A percentile compares a stretch with the other conserved stretches of the same genome.
These are phyloP conservation scores for Scutellaria galericulata DNA, from an alignment of 257 asterid genomes.

Conservation along the genomic window DNA sequence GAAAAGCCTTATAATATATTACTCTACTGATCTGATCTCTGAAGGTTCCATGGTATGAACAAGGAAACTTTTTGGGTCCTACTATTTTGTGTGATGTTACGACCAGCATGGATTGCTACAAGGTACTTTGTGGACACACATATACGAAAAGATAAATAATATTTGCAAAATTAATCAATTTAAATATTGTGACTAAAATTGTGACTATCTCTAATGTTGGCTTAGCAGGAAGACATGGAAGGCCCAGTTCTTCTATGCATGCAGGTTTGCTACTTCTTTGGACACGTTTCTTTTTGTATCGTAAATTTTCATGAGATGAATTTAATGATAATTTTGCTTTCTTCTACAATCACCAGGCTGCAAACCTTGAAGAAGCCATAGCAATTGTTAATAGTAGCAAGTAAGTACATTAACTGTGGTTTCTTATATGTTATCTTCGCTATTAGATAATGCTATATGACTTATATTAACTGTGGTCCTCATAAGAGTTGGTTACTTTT, in stretches of 20 bases:
- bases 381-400: conserved; percentile 48
- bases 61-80: conserved; percentile 55
- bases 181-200: not conserved
- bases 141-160: not conserved
- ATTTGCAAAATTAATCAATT: not conserved
- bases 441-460: not conserved
- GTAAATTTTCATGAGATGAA: not conserved
- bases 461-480: not conserved
- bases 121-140: conserved; percentile 35
- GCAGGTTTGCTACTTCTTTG: conserved; percentile 39
- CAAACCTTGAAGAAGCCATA: conserved; percentile 51
- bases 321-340: conserved; percentile 18
- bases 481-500: not conserved
- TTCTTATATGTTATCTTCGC: not conserved
- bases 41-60: conserved; percentile 54
- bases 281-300: not conserved
- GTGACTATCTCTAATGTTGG: not conserved
- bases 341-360: conserved; percentile 41
- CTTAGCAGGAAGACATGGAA: conserved; percentile 49
- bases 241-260: conserved; percentile 63
- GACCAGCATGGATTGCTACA: conserved; percentile 53
- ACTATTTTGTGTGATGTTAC: conserved; percentile 49
- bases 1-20: conserved; percentile 19
- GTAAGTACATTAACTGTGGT: conserved; percentile 32
- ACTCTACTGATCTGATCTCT: conserved; percentile 26